Evolutionary conservation across 2,329 filamentous ascomycete genomes (phyloP).

Genomic region (Paraphoma chrysanthemicola): DNA sequence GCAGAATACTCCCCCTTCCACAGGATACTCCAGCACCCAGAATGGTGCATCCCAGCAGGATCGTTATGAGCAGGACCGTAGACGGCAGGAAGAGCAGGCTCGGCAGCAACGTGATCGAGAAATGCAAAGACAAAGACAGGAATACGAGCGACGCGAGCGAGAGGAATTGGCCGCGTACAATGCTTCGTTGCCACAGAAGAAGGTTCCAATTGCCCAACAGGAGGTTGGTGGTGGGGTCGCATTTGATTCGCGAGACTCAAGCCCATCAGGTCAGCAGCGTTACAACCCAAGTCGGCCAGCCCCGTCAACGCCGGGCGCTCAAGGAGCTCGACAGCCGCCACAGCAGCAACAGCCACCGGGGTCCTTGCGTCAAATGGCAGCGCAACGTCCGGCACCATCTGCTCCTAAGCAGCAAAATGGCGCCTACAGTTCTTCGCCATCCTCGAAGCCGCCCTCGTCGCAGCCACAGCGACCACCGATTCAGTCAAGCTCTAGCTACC

Average conservation of each 20-base stretch:
- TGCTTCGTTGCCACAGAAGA: conserved; percentile 82
- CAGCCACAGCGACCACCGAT: conserved; percentile 42
- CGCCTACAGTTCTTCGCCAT: conserved; percentile 35
- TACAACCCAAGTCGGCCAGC: conserved; percentile 88
- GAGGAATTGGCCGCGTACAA: conserved; percentile 89
- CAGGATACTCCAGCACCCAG: conserved; percentile 36
- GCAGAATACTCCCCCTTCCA: conserved; percentile 41
- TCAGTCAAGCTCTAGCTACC: conserved; percentile 55
- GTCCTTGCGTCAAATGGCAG: conserved; percentile 62
- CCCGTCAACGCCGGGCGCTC: conserved; percentile 73
- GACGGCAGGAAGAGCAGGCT: conserved; percentile 52
- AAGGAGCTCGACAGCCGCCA: conserved; percentile 56
- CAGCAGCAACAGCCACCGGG: conserved; percentile 61
- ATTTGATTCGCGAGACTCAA: conserved; percentile 54
- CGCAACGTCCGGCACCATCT: conserved; percentile 83
- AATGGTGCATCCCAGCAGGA: conserved; percentile 46
- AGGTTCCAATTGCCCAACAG: conserved; percentile 83
- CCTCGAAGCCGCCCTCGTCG: conserved; percentile 32
- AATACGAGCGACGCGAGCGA: conserved; percentile 57
- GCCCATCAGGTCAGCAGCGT: conserved; percentile 60
- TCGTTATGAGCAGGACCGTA: conserved; percentile 36
- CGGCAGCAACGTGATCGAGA: conserved; percentile 48
- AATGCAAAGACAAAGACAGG: conserved; percentile 48
- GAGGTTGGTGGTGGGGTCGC: conserved; percentile 74
- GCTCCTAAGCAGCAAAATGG: conserved; percentile 61